Evolutionary conservation across 2,329 filamentous ascomycete genomes (phyloP).

Genomic region (Furcasterigmium sp.): DNA sequence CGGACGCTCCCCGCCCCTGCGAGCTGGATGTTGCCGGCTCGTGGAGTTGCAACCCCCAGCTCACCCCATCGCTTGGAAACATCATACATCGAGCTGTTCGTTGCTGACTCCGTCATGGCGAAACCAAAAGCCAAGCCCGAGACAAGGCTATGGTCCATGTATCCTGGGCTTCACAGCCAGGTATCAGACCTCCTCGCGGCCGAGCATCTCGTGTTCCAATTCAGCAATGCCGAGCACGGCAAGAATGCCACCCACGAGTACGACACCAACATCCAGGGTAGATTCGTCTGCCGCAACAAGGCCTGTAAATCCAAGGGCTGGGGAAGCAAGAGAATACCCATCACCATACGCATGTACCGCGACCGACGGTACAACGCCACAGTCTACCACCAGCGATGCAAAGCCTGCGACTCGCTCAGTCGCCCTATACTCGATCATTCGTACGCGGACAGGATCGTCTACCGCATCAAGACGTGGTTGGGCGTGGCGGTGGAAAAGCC

Average conservation of each 20-base stretch:
- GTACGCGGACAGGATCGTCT: constrained; percentile 27
- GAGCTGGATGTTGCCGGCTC: no score
- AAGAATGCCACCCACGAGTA: constrained; percentile 10
- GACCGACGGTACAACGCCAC: constrained; percentile 24
- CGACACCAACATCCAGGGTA: constrained; percentile 23
- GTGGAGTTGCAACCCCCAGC: background rate
- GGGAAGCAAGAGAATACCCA: constrained; percentile 25
- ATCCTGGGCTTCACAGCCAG: background rate
- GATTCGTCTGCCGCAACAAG: constrained; percentile 22
- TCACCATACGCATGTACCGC: constrained; percentile 24
- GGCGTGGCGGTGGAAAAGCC: constrained; percentile 15
- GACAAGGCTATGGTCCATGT: background rate
- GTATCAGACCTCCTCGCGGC: background rate
- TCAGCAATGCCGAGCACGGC: constrained; percentile 15
- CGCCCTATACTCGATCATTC: constrained; percentile 19
- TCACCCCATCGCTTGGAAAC: background rate
- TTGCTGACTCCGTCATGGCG: background rate
- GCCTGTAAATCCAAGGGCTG: constrained; percentile 18
- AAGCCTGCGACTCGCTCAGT: constrained; percentile 18
- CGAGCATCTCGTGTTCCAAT: constrained; percentile 6
- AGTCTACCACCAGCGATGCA: constrained; percentile 30
- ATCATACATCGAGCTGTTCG: background rate
- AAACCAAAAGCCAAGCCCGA: background rate
- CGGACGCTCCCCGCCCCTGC: no score
- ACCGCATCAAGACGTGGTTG: constrained; percentile 29